These are phyloP conservation scores for Acanthamoeba castellanii DNA, from an alignment of 208 protist genomes.

Conservation along the genomic window DNA sequence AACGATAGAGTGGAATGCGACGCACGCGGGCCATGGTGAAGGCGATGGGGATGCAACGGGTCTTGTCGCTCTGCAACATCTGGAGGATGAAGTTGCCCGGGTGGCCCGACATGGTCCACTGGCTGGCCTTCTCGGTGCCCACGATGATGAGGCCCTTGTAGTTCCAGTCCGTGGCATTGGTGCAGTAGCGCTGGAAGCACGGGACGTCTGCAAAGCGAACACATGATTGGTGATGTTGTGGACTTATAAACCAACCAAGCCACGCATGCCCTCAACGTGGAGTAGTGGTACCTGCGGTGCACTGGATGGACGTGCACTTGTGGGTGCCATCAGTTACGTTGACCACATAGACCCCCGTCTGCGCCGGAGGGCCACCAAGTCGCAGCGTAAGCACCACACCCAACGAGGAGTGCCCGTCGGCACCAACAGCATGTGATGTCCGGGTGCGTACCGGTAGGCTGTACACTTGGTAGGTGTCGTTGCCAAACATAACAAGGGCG, in stretches of 20 bases:
- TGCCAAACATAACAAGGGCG: not conserved
- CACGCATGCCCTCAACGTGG: no score
- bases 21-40: not conserved
- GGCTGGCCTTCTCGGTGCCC: conserved; percentile 18
- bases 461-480: not conserved
- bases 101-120: not conserved
- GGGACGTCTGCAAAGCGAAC: not conserved
- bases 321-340: conserved; percentile 10
- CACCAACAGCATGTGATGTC: no score
- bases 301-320: not conserved
- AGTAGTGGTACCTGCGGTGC: not conserved
- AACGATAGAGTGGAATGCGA: no score
- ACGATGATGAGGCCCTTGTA: not conserved
- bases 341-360: conserved; percentile 5
- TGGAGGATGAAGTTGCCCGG: conserved; percentile 18
- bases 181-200: conserved; percentile 29
- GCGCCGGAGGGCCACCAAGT: not conserved
- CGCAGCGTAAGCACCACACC: not conserved
- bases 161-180: not conserved
- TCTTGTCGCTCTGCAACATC: not conserved
- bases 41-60: conserved; percentile 3
- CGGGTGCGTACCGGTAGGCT: not conserved
- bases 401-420: not conserved
- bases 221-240: no score
- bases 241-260: no score